phyloP scores from a whole-genome alignment of 116 monocot species.

The Trichopus zeylanicus region DNA sequence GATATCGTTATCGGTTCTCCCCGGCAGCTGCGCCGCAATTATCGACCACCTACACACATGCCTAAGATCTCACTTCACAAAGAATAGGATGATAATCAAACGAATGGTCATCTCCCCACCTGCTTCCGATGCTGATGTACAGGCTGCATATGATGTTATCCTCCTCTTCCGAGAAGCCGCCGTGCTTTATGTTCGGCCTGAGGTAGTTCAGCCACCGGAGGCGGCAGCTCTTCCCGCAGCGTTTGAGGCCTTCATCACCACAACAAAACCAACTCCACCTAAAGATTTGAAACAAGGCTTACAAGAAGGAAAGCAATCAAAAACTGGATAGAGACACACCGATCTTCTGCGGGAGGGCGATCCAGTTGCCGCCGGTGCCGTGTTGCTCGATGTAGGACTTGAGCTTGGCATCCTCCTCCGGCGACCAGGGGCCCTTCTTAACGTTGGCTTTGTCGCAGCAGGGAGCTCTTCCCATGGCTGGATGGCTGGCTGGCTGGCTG shows the following conservation, averaged over 20 bases:
- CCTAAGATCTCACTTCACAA: neutral
- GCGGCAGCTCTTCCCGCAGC: slow-evolving; percentile 60
- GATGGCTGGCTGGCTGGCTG: too few species aligned
- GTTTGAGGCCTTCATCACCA: slow-evolving; percentile 14
- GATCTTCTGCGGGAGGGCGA: slow-evolving; percentile 74
- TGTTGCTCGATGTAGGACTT: slow-evolving; percentile 70
- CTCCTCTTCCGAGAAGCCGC: slow-evolving; percentile 36
- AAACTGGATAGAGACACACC: slow-evolving; percentile 36
- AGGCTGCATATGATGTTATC: slow-evolving; percentile 35
- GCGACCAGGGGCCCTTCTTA: slow-evolving; percentile 86
- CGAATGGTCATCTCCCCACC: slow-evolving; percentile 6
- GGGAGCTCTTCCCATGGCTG: slow-evolving; percentile 89
- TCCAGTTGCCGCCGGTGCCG: slow-evolving; percentile 90
- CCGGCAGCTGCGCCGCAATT: slow-evolving; percentile 19
- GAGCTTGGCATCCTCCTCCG: slow-evolving; percentile 71
- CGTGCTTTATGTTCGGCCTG: slow-evolving; percentile 43
- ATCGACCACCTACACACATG: slow-evolving; percentile 22
- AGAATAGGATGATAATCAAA: neutral
- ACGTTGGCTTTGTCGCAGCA: slow-evolving; percentile 86
- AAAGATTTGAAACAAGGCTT: too few species aligned
- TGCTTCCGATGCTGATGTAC: slow-evolving; percentile 30
- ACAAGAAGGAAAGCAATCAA: neutral
- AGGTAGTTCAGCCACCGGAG: slow-evolving; percentile 81
- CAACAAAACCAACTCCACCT: too few species aligned
- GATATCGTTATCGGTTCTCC: slow-evolving; percentile 21